These are phyloP conservation scores for Russula foetens DNA, from an alignment of 768 basidiomycete species.

Conservation along the genomic window DNA sequence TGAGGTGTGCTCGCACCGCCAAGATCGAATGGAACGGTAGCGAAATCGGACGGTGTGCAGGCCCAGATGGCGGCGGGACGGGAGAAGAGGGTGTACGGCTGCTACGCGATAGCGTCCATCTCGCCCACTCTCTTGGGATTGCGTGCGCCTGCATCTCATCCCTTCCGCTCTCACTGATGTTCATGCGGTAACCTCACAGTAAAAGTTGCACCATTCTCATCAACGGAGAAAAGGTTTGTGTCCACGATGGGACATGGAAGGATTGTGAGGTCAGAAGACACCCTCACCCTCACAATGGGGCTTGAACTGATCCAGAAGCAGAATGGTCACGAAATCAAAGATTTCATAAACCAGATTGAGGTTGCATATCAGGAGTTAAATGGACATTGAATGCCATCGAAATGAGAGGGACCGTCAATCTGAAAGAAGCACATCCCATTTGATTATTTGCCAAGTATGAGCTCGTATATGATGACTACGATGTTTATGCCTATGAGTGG, in stretches of 20 bases:
- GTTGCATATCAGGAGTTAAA: slow-evolving; percentile 65
- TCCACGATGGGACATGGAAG: slow-evolving; percentile 74
- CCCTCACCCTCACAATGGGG: neutral
- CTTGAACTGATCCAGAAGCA: slow-evolving; percentile 24
- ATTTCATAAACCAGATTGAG: slow-evolving; percentile 75
- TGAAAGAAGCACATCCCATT: neutral
- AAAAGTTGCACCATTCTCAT: slow-evolving; percentile 89
- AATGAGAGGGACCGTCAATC: neutral
- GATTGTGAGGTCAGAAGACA: slow-evolving; percentile 55
- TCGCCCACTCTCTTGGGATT: slow-evolving; percentile 42
- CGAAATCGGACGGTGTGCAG: slow-evolving; percentile 49
- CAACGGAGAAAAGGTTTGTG: slow-evolving; percentile 55
- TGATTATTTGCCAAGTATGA: slow-evolving; percentile 51
- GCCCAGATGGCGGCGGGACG: slow-evolving; percentile 53
- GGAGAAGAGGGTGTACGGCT: slow-evolving; percentile 57
- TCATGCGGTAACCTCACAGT: slow-evolving; percentile 28
- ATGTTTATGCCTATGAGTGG: slow-evolving; percentile 86
- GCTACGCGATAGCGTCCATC: slow-evolving; percentile 49
- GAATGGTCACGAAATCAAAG: slow-evolving; percentile 64
- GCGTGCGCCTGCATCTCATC: slow-evolving; percentile 34
- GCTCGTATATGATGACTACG: slow-evolving; percentile 78
- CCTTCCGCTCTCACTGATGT: neutral
- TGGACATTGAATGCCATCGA: slow-evolving; percentile 7
- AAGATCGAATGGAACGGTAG: slow-evolving; percentile 64
- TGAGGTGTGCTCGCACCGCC: slow-evolving; percentile 54